phyloP scores from a whole-genome alignment of 1,284 basidiomycete species.

The Austroboletus rostrupii region DNA sequence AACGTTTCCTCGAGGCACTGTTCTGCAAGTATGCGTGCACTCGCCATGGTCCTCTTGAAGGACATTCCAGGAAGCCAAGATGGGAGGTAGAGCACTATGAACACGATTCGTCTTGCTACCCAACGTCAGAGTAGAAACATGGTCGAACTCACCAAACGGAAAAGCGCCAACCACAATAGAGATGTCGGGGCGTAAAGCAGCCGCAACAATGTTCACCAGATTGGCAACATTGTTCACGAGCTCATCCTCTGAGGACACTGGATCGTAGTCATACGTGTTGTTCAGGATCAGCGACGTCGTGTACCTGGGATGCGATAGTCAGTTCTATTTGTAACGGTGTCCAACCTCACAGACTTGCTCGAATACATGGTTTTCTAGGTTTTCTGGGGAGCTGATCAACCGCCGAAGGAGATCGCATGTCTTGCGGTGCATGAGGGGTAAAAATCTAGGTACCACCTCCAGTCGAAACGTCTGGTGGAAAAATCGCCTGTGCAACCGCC shows the following conservation, averaged over 20 bases:
- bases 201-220: not conserved
- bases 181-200: constrained; percentile 4
- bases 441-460: not conserved
- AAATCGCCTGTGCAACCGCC: constrained; percentile 10
- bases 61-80: constrained; percentile 5
- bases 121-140: not conserved
- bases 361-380: not conserved
- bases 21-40: not conserved
- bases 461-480: constrained; percentile 11
- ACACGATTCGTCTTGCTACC: not conserved
- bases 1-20: not conserved
- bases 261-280: not conserved
- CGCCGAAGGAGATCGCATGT: not conserved
- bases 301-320: not conserved
- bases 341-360: too few relatives aligned
- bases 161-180: not conserved
- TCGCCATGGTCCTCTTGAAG: not conserved
- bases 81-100: constrained; percentile 5
- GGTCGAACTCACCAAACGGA: constrained; percentile 1
- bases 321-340: too few relatives aligned
- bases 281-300: constrained; percentile 13
- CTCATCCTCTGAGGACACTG: not conserved
- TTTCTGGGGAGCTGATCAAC: not conserved
- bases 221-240: not conserved
- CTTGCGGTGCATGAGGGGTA: not conserved